These are phyloP conservation scores for Excoecaria agallocha DNA, from an alignment of 345 rosid species.

Conservation along the genomic window DNA sequence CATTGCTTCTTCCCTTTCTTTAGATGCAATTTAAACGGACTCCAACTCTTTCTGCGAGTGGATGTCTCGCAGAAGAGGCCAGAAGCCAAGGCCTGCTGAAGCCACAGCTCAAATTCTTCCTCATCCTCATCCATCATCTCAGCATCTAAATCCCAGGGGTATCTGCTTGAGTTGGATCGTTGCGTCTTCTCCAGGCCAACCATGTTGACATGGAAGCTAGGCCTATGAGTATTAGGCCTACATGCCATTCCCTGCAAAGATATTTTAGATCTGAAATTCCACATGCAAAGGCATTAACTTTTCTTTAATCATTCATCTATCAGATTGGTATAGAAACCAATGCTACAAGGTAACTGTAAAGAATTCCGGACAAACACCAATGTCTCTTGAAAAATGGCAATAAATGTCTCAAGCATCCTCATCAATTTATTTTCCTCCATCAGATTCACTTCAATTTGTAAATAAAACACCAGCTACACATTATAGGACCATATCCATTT, in stretches of 20 bases:
- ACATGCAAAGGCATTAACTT: background rate
- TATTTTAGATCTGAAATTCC: background rate
- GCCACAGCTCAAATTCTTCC: slow-evolving; percentile 88
- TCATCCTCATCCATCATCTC: slow-evolving; percentile 91
- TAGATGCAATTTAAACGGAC: slow-evolving; percentile 82
- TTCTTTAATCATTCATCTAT: background rate
- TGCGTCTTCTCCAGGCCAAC: slow-evolving; percentile 88
- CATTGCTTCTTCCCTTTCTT: slow-evolving; percentile 85
- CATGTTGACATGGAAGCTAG: slow-evolving; percentile 95
- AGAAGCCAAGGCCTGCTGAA: slow-evolving; percentile 82
- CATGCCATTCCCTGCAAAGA: slow-evolving; percentile 85
- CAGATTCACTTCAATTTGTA: too few relatives aligned
- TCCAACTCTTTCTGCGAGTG: slow-evolving; percentile 90
- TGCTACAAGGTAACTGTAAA: too few relatives aligned
- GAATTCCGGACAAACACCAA: too few relatives aligned
- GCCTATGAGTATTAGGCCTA: slow-evolving; percentile 94
- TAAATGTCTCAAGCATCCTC: too few relatives aligned
- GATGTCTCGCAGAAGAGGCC: slow-evolving; percentile 91
- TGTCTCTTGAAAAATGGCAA: too few relatives aligned
- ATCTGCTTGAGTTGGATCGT: slow-evolving; percentile 76
- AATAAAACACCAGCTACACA: too few relatives aligned
- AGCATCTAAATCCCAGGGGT: slow-evolving; percentile 86
- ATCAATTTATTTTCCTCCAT: too few relatives aligned
- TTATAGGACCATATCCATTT: too few relatives aligned
- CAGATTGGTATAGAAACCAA: too few relatives aligned